These are phyloP conservation scores for Lentinula lateritia DNA, from an alignment of 768 basidiomycete genomes.

Conservation along the genomic window DNA sequence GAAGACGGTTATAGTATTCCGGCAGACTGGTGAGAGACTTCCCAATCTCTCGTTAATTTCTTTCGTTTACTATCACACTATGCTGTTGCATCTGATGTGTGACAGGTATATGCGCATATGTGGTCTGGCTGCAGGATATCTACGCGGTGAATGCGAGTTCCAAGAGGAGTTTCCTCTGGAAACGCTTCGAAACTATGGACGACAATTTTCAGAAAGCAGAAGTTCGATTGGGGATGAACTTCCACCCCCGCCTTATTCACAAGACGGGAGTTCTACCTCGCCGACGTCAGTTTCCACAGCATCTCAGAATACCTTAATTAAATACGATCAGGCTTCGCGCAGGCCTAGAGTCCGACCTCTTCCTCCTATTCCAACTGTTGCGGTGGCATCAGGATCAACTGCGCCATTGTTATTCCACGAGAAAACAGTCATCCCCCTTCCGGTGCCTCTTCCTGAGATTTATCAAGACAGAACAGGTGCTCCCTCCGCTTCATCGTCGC, in stretches of 20 bases:
- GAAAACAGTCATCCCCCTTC: no score
- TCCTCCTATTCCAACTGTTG: neutral
- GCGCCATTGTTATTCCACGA: no score
- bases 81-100: neutral
- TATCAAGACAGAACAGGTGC: no score
- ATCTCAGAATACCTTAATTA: neutral
- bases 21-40: slow-evolving; percentile 52
- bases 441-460: no score
- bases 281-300: neutral
- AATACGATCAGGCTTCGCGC: neutral
- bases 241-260: slow-evolving; percentile 64
- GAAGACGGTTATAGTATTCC: slow-evolving; percentile 74
- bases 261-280: neutral
- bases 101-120: slow-evolving; percentile 63
- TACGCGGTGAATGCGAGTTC: slow-evolving; percentile 57
- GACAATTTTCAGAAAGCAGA: slow-evolving; percentile 11
- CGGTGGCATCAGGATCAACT: no score
- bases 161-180: slow-evolving; percentile 61
- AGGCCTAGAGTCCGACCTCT: neutral
- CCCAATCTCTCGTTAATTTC: no score
- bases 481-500: no score
- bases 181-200: slow-evolving; percentile 73
- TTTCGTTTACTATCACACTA: no score
- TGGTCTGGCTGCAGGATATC: slow-evolving; percentile 63
- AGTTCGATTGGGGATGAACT: slow-evolving; percentile 34